Base-by-base conservation (phyloP, 1,284 basidiomycete species). In the Ustilago tritici region DNA sequence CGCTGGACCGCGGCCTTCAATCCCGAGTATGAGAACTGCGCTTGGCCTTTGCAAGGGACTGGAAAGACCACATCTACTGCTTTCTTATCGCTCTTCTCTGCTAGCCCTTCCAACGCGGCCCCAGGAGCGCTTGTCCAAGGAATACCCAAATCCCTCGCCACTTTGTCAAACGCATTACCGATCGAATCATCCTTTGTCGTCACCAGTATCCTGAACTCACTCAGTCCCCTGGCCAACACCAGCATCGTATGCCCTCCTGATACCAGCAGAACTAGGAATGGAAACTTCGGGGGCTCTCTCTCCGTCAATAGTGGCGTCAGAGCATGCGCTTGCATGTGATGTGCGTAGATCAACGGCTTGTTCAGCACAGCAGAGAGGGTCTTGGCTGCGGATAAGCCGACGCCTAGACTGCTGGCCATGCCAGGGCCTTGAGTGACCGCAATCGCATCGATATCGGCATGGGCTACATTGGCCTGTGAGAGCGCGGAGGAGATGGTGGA, bases 401-500 rank as follows among this genome's bases (percentile, higher is more conserved):
- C 75, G 3, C 70, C 64, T 11, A 86, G 75, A 57, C 80, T 78
- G 47, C 77, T 76, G 1, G 79, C 64, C 83, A 86, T 85, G 0
- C 84, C 84, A 9, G 84, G 84, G 1, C 83, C 83, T 50, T 76
- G 81, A 1, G 84, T 86, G 15, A 86, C 84, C 0, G 83, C 84
- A 40, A 86, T 82, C 0, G 78, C 84, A 58, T 85, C 84, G 14
- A 86, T 10, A 12, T 83, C 71, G 14, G 47, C 32, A 12, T 65
- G 17, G 0, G 46, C 11, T 8, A 79, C 32, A 1, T 46, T 34
- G 5, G 80, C 83, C 11, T 76, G 43, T 1, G 58, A 23, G 10
- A 86, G 58, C 0, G 81, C 81, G 10, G 36, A 7, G 0, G 71
- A 60, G 36, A 86, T 82, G 15, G 83, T 76, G 9, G 54, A n/a